Evolutionary conservation across 352 stramenopile species (phyloP), one percentile per base, ranked within the genome.

Genomic region (Achlya hypogyna): DNA sequence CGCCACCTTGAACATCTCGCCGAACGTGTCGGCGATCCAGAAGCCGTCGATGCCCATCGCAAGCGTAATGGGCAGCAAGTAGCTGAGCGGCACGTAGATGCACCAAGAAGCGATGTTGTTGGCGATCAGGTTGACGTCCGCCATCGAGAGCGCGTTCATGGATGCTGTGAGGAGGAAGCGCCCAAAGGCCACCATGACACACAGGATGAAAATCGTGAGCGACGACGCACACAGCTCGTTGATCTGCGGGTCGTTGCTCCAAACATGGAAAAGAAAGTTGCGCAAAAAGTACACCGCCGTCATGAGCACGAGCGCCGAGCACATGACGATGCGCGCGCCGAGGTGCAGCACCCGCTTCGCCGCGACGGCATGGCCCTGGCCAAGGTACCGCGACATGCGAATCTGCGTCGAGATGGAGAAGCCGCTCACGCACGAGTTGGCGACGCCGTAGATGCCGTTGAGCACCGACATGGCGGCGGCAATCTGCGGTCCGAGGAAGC

Each of bases 371-470:
- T 72, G 76, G 65, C 75, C 75, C 16, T 77, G 74, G 58, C 76
- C 76, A 2, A 82, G 45, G 67, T 82, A 80, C 5, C 76, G 74
- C 22, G 74, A 78, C 76, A 82, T 82, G 65, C 74, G 74, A 51
- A 82, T 82, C 51, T 82, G 76, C 29, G 76, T 82, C 43, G 74
- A 75, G 0, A 75, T 80, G 23, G 74, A 80, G 51, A 82, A 82
- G 38, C 76, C 76, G 32, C 72, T 79, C 18, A 82, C 76, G 12
- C 71, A 73, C 32, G 74, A 78, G 56, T 80, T 79, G 32, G 71
- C 69, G 38, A 82, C 72, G 35, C 75, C 74, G 65, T 78, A 82
- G 28, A 82, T 72, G 18, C 74, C 75, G 18, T 72, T 70, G 14
- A 82, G 62, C 10, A 82, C 76, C 0, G 76, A 73, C 70, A 79